phyloP scores from a whole-genome alignment of 108 stramenopile genomes.

The Craspedostauros australis region DNA sequence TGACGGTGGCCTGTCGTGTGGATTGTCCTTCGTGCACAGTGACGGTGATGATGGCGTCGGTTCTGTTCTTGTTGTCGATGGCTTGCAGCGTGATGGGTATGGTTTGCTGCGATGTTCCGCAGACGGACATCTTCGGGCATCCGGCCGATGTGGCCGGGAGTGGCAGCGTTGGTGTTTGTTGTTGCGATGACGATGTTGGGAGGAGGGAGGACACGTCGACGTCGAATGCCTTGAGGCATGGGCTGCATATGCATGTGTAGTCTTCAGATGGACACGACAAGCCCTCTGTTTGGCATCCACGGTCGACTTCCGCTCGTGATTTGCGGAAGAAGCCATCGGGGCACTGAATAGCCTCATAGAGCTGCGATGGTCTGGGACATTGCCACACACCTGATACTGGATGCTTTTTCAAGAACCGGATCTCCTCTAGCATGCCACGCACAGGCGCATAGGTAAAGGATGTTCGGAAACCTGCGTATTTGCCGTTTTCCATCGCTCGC shows the following conservation, averaged over 20 bases:
- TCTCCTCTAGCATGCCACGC: constrained; percentile 16
- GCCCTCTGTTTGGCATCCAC: constrained; percentile 5
- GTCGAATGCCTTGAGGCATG: constrained; percentile 27
- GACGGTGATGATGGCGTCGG: background rate
- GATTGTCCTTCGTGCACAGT: background rate
- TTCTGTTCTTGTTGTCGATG: background rate
- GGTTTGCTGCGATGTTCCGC: constrained; percentile 5
- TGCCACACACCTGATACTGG: no score
- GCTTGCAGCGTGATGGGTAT: background rate
- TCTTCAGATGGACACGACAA: constrained; percentile 3
- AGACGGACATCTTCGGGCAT: constrained; percentile 22
- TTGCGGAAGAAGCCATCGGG: constrained; percentile 1
- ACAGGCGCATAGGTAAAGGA: constrained; percentile 9
- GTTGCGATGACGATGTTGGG: background rate
- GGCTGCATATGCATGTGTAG: constrained; percentile 23
- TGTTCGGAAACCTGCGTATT: constrained; percentile 9
- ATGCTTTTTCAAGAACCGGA: no score
- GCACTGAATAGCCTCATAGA: constrained; percentile 1
- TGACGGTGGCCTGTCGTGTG: background rate
- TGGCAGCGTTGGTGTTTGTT: background rate
- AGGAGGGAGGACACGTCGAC: constrained; percentile 15
- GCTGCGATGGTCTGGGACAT: background rate
- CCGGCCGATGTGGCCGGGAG: no score
- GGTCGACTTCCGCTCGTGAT: background rate
- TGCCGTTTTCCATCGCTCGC: background rate